Conservation (phyloP, 2,329 filamentous ascomycete species). For the Metarhizium humberi region DNA sequence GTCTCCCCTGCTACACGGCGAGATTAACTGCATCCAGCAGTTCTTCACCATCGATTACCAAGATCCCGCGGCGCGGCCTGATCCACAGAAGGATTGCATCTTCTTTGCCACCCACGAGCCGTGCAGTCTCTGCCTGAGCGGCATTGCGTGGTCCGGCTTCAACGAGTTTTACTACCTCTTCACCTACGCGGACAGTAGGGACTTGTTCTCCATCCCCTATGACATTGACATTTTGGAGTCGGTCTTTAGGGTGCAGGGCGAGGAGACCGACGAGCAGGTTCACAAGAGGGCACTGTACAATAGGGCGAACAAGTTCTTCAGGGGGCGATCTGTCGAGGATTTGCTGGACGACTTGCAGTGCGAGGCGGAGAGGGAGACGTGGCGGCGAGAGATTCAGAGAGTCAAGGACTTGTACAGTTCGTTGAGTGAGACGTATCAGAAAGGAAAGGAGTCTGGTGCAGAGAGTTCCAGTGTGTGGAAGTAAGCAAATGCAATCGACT, state of each 20-base stretch:
- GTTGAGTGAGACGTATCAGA: conserved; percentile 39
- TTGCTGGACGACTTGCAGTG: conserved; percentile 28
- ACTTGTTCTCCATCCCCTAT: no score
- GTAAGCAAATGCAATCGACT: conserved; percentile 10
- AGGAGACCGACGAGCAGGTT: conserved; percentile 29
- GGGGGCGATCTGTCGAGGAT: conserved; percentile 31
- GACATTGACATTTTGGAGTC: conserved; percentile 25
- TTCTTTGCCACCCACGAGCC: conserved; percentile 41
- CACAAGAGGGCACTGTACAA: conserved; percentile 39
- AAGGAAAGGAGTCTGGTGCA: conserved; percentile 31
- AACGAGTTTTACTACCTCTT: conserved; percentile 48
- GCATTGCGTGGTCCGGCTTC: conserved; percentile 50
- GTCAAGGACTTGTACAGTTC: conserved; percentile 39
- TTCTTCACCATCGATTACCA: no score
- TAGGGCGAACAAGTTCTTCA: conserved; percentile 46
- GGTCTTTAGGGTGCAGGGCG: conserved; percentile 40
- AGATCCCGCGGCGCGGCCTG: no score
- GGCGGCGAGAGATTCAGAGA: conserved; percentile 31
- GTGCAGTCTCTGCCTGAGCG: conserved; percentile 47
- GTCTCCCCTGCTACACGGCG: conserved; percentile 48
- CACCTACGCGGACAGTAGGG: conserved; percentile 30
- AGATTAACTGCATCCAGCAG: conserved; percentile 39
- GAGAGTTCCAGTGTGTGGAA: conserved; percentile 41
- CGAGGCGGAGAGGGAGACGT: conserved; percentile 21
- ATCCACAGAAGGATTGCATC: no score